Conservation (phyloP, 257 asterid species). For the Hygrophila difformis region DNA sequence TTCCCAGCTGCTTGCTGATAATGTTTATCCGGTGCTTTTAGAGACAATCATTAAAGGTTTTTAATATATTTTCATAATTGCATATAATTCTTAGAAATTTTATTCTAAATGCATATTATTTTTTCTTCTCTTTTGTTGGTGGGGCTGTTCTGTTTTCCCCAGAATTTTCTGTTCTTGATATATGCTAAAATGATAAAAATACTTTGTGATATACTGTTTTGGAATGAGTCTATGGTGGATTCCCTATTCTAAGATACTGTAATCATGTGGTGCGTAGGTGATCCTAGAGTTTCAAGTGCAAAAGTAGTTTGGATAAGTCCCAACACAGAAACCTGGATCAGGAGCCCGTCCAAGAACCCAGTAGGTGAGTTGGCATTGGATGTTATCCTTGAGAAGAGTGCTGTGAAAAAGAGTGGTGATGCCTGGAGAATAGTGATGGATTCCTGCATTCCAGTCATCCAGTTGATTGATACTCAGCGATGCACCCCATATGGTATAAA, state of each 20-base stretch:
- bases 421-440: conserved; percentile 93
- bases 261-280: conserved; percentile 46
- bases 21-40: conserved; percentile 68
- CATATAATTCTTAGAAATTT: conserved; percentile 22
- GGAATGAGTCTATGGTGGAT: conserved; percentile 11
- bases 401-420: conserved; percentile 74
- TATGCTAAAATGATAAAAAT: too few relatives aligned
- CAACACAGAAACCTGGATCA: conserved; percentile 67
- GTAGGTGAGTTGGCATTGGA: conserved; percentile 84
- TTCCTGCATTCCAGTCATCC: conserved; percentile 73
- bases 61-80: conserved; percentile 1
- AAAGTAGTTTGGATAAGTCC: conserved; percentile 63
- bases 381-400: conserved; percentile 67
- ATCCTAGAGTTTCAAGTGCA: conserved; percentile 73
- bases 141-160: too few relatives aligned
- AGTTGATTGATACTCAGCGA: conserved; percentile 69
- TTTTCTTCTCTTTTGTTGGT: not conserved
- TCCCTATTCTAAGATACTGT: conserved; percentile 6
- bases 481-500: conserved; percentile 80
- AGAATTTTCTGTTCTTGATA: too few relatives aligned
- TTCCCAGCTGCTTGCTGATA: conserved; percentile 58
- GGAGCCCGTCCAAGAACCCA: conserved; percentile 51
- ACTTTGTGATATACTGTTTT: too few relatives aligned
- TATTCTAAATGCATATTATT: too few relatives aligned
- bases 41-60: conserved; percentile 85